Evolutionary conservation across 2,329 filamentous ascomycete species (phyloP).

Genomic region (Fusarium keratoplasticum): DNA sequence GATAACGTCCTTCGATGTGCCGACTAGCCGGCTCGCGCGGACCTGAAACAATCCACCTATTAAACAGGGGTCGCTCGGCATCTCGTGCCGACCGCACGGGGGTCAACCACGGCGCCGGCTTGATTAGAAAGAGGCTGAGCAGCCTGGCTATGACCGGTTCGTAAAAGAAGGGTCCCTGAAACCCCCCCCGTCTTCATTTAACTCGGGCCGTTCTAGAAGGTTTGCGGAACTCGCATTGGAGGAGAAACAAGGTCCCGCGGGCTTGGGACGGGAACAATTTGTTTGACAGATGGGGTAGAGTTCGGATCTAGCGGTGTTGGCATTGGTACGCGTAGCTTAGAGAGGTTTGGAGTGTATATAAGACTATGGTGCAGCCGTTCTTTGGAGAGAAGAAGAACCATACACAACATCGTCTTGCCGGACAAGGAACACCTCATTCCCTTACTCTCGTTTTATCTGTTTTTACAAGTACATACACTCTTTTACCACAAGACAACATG

Average conservation of each 20-base stretch:
- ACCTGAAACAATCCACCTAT: constrained; percentile 14
- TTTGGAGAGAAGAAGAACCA: background rate
- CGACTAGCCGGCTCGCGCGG: constrained; percentile 19
- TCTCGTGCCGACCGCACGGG: constrained; percentile 7
- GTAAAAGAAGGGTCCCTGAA: background rate
- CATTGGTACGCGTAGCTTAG: background rate
- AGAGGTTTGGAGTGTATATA: constrained; percentile 13
- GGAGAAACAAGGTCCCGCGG: constrained; percentile 11
- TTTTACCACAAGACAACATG: constrained; percentile 16
- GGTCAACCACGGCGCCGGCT: background rate
- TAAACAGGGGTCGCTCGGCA: constrained; percentile 6
- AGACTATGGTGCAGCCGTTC: background rate
- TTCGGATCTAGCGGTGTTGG: background rate
- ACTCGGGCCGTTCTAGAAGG: background rate
- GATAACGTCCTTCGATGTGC: background rate
- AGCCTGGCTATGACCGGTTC: background rate
- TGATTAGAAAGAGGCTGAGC: background rate
- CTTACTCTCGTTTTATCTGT: background rate
- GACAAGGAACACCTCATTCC: constrained; percentile 20
- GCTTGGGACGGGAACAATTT: background rate
- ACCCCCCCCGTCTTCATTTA: constrained; percentile 7
- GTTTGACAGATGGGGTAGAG: background rate
- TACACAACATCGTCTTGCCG: constrained; percentile 27
- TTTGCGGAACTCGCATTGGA: background rate
- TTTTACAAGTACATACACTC: background rate